A percentile compares a stretch with the other conserved stretches of the same genome.
Conservation (phyloP, 495 filamentous ascomycete genomes). For the Glonium stellatum region DNA sequence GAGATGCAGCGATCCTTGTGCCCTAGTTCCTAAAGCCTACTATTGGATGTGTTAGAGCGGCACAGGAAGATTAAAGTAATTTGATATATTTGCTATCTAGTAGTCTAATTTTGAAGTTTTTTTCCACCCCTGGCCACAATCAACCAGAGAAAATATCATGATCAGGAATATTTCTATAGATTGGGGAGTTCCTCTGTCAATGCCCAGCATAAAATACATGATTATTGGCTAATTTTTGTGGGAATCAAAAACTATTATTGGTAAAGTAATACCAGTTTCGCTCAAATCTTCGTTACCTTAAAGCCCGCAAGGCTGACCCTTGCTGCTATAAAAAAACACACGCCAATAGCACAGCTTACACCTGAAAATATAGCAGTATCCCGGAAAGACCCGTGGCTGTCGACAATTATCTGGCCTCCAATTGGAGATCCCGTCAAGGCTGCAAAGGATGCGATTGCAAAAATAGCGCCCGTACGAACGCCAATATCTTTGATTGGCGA, state of each 20-base stretch:
- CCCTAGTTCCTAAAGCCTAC: constrained; percentile 1
- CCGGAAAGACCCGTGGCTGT: constrained; percentile 49
- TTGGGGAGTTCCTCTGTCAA: too few species aligned
- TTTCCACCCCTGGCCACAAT: too few species aligned
- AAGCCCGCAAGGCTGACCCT: constrained; percentile 40
- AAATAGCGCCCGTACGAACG: constrained; percentile 60
- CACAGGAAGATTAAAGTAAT: too few species aligned
- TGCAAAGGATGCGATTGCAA: constrained; percentile 56
- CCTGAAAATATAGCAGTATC: constrained; percentile 64
- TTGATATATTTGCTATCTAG: too few species aligned
- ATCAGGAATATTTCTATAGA: too few species aligned
- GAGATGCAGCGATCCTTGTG: constrained; percentile 16
- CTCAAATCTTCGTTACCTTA: constrained; percentile 19
- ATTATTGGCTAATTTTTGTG: too few species aligned
- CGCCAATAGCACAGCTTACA: constrained; percentile 48
- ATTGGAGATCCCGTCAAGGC: constrained; percentile 66
- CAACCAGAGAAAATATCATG: too few species aligned
- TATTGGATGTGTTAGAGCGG: too few species aligned
- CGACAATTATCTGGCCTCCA: constrained; percentile 57
- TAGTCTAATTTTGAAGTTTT: too few species aligned
- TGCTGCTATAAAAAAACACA: constrained; percentile 43
- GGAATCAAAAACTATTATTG: background rate
- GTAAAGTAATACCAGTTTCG: too few species aligned
- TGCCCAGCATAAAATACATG: too few species aligned
- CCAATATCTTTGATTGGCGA: constrained; percentile 68